These are phyloP conservation scores for Phytopythium chamaehyphon DNA, from an alignment of 352 stramenopile species.

Conservation along the genomic window DNA sequence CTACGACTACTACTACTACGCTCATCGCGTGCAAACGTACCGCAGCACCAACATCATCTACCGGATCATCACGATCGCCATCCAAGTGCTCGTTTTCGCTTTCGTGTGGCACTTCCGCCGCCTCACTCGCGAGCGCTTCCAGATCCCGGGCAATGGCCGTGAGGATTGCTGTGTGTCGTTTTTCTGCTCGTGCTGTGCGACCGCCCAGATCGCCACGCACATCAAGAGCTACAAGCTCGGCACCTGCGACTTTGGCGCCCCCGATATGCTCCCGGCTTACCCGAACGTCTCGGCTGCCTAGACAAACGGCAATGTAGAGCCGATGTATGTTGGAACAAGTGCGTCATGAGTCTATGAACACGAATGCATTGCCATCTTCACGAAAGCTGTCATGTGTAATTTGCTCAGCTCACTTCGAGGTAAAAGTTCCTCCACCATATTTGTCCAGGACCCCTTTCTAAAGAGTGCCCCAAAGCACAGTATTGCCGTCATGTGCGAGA, in stretches of 20 bases:
- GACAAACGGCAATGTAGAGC: too few species aligned
- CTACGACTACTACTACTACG: conserved; percentile 7
- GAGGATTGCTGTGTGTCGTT: conserved; percentile 24
- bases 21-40: not conserved
- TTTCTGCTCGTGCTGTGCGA: conserved; percentile 31
- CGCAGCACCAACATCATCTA: conserved; percentile 1
- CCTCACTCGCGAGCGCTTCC: conserved; percentile 19
- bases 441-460: too few species aligned
- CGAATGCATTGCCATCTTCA: too few species aligned
- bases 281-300: too few species aligned
- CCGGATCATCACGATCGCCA: not conserved
- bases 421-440: too few species aligned
- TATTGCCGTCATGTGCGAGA: too few species aligned
- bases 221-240: conserved; percentile 49
- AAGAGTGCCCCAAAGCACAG: too few species aligned
- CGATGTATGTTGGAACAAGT: too few species aligned
- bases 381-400: too few species aligned
- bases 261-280: conserved; percentile 33
- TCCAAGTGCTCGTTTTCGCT: not conserved
- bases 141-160: conserved; percentile 21
- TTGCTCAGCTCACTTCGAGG: too few species aligned
- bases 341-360: too few species aligned
- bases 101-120: conserved; percentile 20
- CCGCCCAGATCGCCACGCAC: conserved; percentile 54
- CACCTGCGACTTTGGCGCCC: conserved; percentile 22